These are phyloP conservation scores for Phytophthora macrochlamydospora DNA, from an alignment of 352 stramenopile species.

Conservation along the genomic window DNA sequence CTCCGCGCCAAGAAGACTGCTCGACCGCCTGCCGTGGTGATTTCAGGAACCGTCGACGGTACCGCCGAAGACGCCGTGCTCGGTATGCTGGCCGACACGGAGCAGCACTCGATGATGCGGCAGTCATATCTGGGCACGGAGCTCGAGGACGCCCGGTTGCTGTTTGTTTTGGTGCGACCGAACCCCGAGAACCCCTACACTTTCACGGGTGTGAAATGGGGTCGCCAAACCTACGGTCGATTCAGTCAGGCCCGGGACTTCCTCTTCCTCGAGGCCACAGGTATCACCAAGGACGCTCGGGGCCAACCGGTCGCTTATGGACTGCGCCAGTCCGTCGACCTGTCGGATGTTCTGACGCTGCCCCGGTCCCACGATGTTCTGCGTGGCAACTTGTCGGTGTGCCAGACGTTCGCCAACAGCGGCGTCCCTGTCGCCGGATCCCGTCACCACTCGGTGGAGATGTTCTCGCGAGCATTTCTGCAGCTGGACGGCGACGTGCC, in stretches of 20 bases:
- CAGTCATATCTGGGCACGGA: conserved; percentile 46
- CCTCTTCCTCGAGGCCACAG: conserved; percentile 53
- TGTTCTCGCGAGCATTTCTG: conserved; percentile 49
- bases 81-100: conserved; percentile 47
- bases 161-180: conserved; percentile 37
- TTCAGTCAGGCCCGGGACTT: conserved; percentile 52
- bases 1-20: conserved; percentile 27
- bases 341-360: conserved; percentile 38
- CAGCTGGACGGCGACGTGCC: conserved; percentile 43
- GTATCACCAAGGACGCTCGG: conserved; percentile 35
- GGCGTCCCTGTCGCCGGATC: conserved; percentile 20
- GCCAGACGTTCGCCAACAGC: conserved; percentile 42
- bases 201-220: conserved; percentile 58
- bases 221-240: conserved; percentile 35
- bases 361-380: conserved; percentile 30
- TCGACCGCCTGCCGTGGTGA: conserved; percentile 38
- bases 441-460: conserved; percentile 37
- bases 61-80: conserved; percentile 49
- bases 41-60: conserved; percentile 42
- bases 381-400: conserved; percentile 41
- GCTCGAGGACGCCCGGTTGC: conserved; percentile 41
- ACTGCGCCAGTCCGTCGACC: conserved; percentile 35
- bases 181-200: conserved; percentile 46
- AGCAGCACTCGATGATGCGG: conserved; percentile 45
- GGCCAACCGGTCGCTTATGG: conserved; percentile 41